phyloP scores from a whole-genome alignment of 805 yeast species.

The Babjeviella inositovora region DNA sequence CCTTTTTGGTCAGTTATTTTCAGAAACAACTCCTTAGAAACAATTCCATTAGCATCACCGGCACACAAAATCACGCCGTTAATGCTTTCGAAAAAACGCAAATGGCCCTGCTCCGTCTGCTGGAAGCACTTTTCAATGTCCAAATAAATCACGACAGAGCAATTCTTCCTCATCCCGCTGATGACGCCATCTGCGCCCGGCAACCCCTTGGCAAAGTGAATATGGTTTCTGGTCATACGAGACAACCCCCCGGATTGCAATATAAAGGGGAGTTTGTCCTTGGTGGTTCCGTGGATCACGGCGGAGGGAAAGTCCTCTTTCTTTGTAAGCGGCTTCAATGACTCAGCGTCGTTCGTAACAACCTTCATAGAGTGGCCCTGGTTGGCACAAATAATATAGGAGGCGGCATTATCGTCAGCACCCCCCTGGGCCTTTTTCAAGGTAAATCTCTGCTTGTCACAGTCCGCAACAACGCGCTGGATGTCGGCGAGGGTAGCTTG shows the following conservation, averaged over 20 bases:
- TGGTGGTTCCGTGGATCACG: slow-evolving; percentile 73
- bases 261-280: slow-evolving; percentile 27
- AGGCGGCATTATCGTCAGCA: slow-evolving; percentile 3
- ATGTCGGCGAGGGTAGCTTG: slow-evolving; percentile 43
- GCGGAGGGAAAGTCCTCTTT: slow-evolving; percentile 24
- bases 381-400: slow-evolving; percentile 56
- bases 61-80: slow-evolving; percentile 18
- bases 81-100: slow-evolving; percentile 18
- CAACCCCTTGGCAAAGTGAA: slow-evolving; percentile 64
- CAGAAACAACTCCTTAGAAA: slow-evolving; percentile 8
- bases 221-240: slow-evolving; percentile 65
- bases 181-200: slow-evolving; percentile 25
- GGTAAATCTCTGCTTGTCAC: slow-evolving; percentile 60
- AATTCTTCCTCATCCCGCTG: slow-evolving; percentile 58
- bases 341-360: slow-evolving; percentile 23
- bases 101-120: slow-evolving; percentile 14
- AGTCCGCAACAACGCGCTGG: slow-evolving; percentile 37
- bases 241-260: slow-evolving; percentile 38
- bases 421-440: slow-evolving; percentile 16
- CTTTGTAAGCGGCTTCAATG: slow-evolving; percentile 16
- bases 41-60: slow-evolving; percentile 13
- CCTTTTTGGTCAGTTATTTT: too few species aligned
- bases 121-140: slow-evolving; percentile 31
- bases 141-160: slow-evolving; percentile 45
- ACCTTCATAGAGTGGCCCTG: slow-evolving; percentile 74